Conservation (phyloP, 805 yeast genomes). For the Candida patagonica region DNA sequence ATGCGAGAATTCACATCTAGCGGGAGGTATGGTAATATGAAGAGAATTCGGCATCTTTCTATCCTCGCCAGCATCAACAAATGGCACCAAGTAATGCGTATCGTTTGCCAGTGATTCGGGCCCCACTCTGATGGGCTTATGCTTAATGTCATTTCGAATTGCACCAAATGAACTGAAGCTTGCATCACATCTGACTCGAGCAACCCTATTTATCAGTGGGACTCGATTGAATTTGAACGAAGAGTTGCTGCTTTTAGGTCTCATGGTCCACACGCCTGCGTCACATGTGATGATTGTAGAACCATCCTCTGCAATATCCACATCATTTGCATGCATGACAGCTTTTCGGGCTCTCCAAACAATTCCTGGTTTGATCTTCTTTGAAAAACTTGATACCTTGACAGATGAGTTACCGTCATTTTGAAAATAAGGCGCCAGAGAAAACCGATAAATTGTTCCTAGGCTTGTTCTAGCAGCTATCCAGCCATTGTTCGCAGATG, state of each 20-base stretch:
- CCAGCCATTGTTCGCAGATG: constrained; percentile 16
- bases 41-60: constrained; percentile 1
- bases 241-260: constrained; percentile 29
- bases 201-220: constrained; percentile 46
- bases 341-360: constrained; percentile 30
- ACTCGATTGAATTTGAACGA: constrained; percentile 45
- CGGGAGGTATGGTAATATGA: background rate
- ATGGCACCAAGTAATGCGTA: constrained; percentile 45
- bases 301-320: constrained; percentile 61
- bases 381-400: constrained; percentile 11
- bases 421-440: constrained; percentile 15
- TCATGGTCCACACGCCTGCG: constrained; percentile 49
- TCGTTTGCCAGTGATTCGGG: constrained; percentile 42
- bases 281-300: constrained; percentile 56
- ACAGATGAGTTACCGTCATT: constrained; percentile 1
- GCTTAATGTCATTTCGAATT: constrained; percentile 51
- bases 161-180: constrained; percentile 58
- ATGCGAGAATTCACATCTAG: background rate
- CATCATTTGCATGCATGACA: constrained; percentile 52
- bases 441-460: constrained; percentile 19
- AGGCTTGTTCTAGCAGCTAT: constrained; percentile 19
- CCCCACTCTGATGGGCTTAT: constrained; percentile 45
- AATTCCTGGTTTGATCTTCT: constrained; percentile 9
- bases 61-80: constrained; percentile 17
- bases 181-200: constrained; percentile 57